Conservation (phyloP, 2,329 filamentous ascomycete species). For the Cytospora piceae region DNA sequence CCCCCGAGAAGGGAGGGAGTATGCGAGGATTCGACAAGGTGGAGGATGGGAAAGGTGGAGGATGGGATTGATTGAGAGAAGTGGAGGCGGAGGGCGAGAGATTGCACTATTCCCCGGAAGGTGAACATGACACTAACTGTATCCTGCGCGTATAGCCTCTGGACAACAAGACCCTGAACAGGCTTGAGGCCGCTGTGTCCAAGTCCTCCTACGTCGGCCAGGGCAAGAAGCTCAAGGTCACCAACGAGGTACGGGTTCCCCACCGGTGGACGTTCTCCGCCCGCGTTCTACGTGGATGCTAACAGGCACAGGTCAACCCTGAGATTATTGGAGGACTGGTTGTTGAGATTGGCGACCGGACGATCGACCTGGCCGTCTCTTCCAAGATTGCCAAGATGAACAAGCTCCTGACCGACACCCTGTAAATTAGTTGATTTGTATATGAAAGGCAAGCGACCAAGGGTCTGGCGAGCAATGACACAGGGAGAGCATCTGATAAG, state of each 20-base stretch:
- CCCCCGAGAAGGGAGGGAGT: conserved; percentile 2
- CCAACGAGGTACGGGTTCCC: conserved; percentile 68
- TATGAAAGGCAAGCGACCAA: conserved; percentile 9
- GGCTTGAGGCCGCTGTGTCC: conserved; percentile 83
- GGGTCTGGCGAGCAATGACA: not conserved
- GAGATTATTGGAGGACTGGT: conserved; percentile 93
- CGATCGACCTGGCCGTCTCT: conserved; percentile 95
- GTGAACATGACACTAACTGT: conserved; percentile 33
- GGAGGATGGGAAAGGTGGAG: conserved; percentile 1
- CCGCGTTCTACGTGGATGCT: conserved; percentile 21
- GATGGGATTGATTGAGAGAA: conserved; percentile 12
- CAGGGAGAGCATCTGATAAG: conserved; percentile 10
- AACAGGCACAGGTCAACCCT: conserved; percentile 74
- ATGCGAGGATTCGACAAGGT: not conserved
- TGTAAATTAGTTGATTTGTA: conserved; percentile 68
- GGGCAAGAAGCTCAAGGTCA: conserved; percentile 97
- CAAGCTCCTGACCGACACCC: conserved; percentile 94
- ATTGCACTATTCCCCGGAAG: not conserved
- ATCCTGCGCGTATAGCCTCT: conserved; percentile 62
- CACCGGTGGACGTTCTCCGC: conserved; percentile 7
- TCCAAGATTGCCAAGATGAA: conserved; percentile 97
- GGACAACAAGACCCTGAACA: conserved; percentile 81
- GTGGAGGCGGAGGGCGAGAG: conserved; percentile 20
- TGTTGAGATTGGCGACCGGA: conserved; percentile 96
- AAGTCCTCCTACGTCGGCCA: conserved; percentile 88